These are phyloP conservation scores for Lenzites betulinus DNA, from an alignment of 768 basidiomycete species.

Conservation along the genomic window DNA sequence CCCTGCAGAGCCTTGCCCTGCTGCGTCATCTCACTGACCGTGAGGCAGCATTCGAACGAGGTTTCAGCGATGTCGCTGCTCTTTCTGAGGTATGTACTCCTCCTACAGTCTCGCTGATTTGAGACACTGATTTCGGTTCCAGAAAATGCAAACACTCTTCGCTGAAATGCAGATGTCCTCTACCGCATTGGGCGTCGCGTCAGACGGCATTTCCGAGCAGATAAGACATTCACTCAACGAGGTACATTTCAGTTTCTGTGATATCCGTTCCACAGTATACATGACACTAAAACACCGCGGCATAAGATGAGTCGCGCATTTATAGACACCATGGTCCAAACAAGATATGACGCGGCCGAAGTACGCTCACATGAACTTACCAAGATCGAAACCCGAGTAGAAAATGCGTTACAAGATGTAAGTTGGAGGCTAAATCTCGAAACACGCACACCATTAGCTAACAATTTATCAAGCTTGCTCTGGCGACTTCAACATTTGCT, in stretches of 20 bases:
- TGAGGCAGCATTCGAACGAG: conserved; percentile 40
- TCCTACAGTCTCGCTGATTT: too few relatives aligned
- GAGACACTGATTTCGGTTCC: too few relatives aligned
- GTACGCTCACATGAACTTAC: too few relatives aligned
- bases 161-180: conserved; percentile 13
- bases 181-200: neutral
- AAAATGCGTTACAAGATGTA: neutral
- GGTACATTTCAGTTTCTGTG: neutral
- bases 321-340: too few relatives aligned
- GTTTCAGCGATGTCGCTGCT: conserved; percentile 34
- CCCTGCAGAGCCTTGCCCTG: conserved; percentile 55
- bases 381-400: too few relatives aligned
- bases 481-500: neutral
- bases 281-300: neutral
- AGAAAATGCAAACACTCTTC: conserved; percentile 3
- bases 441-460: neutral
- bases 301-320: neutral
- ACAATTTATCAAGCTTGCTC: neutral
- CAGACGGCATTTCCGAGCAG: neutral
- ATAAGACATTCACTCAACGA: conserved; percentile 1
- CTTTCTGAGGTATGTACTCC: conserved; percentile 18
- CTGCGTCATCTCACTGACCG: conserved; percentile 49
- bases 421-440: neutral
- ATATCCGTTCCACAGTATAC: neutral
- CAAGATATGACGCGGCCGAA: too few relatives aligned